Percentiles rank a stretch among this genome's conserved stretches.
Evolutionary conservation across 495 filamentous ascomycete species (phyloP).

Genomic region (Terfezia boudieri): DNA sequence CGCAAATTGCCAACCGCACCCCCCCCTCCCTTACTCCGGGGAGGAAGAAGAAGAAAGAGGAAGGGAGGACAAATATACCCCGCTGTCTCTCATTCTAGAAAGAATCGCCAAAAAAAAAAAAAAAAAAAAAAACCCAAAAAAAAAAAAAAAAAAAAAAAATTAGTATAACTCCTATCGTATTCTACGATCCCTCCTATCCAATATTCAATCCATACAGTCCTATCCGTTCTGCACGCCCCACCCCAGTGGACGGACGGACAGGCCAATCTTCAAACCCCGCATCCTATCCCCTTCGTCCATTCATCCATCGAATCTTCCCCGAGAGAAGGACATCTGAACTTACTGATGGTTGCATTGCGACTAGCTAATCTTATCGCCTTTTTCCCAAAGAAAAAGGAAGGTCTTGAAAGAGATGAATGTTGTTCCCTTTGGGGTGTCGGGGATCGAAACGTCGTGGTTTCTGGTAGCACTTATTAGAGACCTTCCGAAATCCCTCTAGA

Average conservation of each 20-base stretch:
- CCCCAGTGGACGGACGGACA: no score
- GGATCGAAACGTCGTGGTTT: no score
- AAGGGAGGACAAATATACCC: no score
- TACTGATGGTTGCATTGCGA: background rate
- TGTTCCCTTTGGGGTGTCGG: no score
- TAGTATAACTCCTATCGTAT: background rate
- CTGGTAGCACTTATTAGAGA: no score
- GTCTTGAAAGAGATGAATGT: no score
- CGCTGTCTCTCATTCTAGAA: background rate
- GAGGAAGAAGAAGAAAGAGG: no score
- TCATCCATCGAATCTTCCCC: background rate
- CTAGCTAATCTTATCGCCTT: background rate
- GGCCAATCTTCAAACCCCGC: no score
- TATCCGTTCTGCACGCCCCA: no score
- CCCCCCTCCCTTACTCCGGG: no score
- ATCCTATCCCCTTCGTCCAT: background rate
- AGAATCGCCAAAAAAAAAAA: constrained; percentile 6
- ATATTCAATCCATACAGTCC: background rate
- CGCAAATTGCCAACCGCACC: no score
- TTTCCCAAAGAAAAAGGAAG: background rate
- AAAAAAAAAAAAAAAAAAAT: background rate
- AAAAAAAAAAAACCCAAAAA: constrained; percentile 9
- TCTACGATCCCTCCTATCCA: background rate
- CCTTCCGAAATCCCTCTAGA: no score
- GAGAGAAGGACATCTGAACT: background rate